Evolutionary conservation across 805 yeast species (phyloP), one percentile per base, ranked within the genome.

Genomic region (Candida coleopterorum): DNA sequence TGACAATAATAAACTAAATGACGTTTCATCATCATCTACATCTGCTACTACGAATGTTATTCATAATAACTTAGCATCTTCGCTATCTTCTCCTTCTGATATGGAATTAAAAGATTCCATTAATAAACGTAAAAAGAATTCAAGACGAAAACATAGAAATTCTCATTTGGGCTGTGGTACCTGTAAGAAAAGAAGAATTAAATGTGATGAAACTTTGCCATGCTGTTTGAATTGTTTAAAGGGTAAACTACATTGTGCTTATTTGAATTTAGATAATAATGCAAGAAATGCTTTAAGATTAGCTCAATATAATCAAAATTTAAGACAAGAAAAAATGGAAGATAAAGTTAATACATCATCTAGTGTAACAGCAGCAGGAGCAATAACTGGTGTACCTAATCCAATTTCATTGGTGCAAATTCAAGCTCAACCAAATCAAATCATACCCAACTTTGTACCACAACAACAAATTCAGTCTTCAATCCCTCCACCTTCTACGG

Each of bases 101-200:
- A 32, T 22, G 10, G 38, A 36, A 11, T 21, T 33, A 11, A 39
- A 42, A 25, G 34, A 35, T 21, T 28, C 23, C 32, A 34, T 38
- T 41, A 43, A 14, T 35, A 45, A 21, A 38, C 43, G 33, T 48
- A 64, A 60, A 53, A 68, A 67, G 51, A 64, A 61, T 50, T 64
- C 74, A 6, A 62, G 85, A 48, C 64, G 82, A 47, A 70, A 72
- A 41, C 87, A 81, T 55, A 64, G 80, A 40, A 81, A 81, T 58
- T 79, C 85, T 6, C 87, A 81, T 49, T 52, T 74, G 35, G 90
- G 93, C n/a, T 83, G 93, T 58, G 77, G 75, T 3, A 77, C 79
- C 16, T 72, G 77, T 45, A 72, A 72, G 36, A 70, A 68, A 39
- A 57, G 77, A 39, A 55, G 77, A 27, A 72, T 72, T 51, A 72